phyloP scores from a whole-genome alignment of 345 rosid species.

The Citrus unshiu region DNA sequence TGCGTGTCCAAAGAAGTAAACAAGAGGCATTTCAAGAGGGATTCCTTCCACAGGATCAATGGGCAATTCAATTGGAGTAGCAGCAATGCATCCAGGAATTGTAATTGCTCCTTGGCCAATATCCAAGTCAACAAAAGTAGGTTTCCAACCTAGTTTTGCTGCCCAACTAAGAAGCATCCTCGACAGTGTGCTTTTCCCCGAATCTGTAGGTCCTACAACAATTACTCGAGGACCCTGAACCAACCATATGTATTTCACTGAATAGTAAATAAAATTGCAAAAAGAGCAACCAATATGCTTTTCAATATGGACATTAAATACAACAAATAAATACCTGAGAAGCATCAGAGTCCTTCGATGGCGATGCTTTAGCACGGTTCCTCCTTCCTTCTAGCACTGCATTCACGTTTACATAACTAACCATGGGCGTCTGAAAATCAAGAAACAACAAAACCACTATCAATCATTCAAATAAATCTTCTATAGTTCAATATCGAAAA shows the following conservation, averaged over 20 bases:
- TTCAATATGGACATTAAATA: neutral
- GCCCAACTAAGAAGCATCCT: constrained; percentile 99
- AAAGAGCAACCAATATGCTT: neutral
- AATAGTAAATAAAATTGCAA: neutral
- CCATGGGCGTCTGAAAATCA: constrained; percentile 76
- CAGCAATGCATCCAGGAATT: constrained; percentile 80
- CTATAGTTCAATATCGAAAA: neutral
- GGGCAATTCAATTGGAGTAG: constrained; percentile 90
- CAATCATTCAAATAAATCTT: neutral
- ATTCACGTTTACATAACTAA: constrained; percentile 82
- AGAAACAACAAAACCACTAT: constrained; percentile 1
- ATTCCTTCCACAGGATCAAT: constrained; percentile 94
- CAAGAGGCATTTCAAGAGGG: constrained; percentile 85
- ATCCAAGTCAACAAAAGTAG: constrained; percentile 91
- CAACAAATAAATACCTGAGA: constrained; percentile 44
- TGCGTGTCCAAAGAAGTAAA: constrained; percentile 77
- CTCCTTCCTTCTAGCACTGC: constrained; percentile 80
- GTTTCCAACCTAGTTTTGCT: constrained; percentile 91
- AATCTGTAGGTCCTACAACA: constrained; percentile 93
- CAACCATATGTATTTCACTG: neutral
- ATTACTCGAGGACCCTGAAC: constrained; percentile 88
- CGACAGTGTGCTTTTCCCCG: constrained; percentile 85
- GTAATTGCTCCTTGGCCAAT: constrained; percentile 94
- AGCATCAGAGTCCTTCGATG: constrained; percentile 32
- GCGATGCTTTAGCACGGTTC: constrained; percentile 40